Conservation (phyloP, 2,329 filamentous ascomycete genomes). For the Botryotinia globosa region DNA sequence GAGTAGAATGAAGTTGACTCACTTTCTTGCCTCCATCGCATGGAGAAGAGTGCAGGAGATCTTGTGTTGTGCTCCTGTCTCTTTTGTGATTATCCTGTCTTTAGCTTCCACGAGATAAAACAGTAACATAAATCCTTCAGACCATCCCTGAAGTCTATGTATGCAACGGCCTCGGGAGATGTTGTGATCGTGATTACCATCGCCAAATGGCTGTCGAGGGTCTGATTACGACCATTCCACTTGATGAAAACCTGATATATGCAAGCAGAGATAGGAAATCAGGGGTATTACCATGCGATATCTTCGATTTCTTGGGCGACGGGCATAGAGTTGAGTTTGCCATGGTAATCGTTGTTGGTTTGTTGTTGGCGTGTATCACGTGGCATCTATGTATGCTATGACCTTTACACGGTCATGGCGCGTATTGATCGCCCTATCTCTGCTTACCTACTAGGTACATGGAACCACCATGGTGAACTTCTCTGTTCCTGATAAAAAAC, state of each 20-base stretch:
- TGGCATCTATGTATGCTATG: background rate
- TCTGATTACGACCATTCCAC: background rate
- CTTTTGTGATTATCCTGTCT: background rate
- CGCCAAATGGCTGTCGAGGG: background rate
- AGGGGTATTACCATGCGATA: background rate
- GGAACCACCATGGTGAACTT: background rate
- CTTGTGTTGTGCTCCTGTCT: background rate
- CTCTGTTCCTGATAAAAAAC: background rate
- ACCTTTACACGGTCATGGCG: background rate
- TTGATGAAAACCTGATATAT: background rate
- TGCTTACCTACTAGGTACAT: background rate
- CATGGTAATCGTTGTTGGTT: background rate
- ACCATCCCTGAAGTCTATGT: background rate
- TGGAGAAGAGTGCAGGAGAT: background rate
- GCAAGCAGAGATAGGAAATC: background rate
- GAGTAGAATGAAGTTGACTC: background rate
- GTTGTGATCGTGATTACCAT: background rate
- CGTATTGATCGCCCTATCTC: background rate
- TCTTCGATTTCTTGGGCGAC: background rate
- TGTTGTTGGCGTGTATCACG: background rate
- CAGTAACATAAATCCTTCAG: background rate
- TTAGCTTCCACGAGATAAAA: too few relatives aligned
- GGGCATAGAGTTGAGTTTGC: background rate
- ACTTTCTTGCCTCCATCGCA: background rate
- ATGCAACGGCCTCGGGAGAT: background rate